A percentile compares a stretch with the other conserved stretches of the same genome.
phyloP scores from a whole-genome alignment of 2,329 filamentous ascomycete species.

The Stylonectria norvegica region DNA sequence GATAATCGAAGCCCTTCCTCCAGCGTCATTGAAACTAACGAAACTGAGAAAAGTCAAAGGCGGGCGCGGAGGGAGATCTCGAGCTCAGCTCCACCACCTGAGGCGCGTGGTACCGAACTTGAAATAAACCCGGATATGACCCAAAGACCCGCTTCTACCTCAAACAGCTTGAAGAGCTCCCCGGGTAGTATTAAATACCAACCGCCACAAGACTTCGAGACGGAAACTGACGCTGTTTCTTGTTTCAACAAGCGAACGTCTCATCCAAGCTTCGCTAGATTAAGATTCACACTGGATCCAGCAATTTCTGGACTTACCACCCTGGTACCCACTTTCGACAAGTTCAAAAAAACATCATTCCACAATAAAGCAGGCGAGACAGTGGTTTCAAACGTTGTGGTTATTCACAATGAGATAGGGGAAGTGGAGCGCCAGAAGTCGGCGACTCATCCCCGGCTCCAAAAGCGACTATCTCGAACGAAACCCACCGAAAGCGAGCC shows the following conservation, averaged over 20 bases:
- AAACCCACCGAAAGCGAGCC: not conserved
- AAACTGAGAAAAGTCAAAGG: too few relatives aligned
- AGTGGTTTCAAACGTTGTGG: not conserved
- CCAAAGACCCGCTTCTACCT: not conserved
- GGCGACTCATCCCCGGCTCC: not conserved
- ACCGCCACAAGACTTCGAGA: too few relatives aligned
- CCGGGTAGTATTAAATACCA: too few relatives aligned
- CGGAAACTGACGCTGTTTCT: too few relatives aligned
- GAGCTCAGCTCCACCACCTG: slow-evolving; percentile 8
- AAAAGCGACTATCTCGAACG: not conserved
- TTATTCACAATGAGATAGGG: not conserved
- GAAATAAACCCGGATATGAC: not conserved
- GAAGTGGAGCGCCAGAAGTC: not conserved
- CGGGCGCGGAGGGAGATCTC: slow-evolving; percentile 3
- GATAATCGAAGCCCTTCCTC: not conserved
- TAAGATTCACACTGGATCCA: slow-evolving; percentile 19
- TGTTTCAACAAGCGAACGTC: not conserved
- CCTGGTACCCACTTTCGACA: slow-evolving; percentile 28
- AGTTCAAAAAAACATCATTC: slow-evolving; percentile 22
- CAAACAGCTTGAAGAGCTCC: not conserved
- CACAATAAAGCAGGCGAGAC: slow-evolving; percentile 16
- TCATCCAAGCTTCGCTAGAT: not conserved
- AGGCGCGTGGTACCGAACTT: not conserved
- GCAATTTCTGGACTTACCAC: slow-evolving; percentile 28
- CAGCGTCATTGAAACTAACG: too few relatives aligned